phyloP scores from a whole-genome alignment of 176 grass and related monocot genomes.

The Poa pratensis region DNA sequence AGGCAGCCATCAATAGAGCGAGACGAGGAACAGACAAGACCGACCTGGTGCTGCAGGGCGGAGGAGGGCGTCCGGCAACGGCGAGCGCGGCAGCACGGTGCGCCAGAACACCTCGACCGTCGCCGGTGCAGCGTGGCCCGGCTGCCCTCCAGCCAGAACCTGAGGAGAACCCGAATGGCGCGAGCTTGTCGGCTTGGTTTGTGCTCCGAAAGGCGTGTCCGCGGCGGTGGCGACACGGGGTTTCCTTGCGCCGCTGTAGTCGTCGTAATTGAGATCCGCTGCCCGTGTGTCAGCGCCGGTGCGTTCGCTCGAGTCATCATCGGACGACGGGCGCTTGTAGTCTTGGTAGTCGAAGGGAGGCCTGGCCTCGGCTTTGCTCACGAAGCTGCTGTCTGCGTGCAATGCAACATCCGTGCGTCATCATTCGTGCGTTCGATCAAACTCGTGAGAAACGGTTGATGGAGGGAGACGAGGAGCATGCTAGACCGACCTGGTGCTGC shows the following conservation, averaged over 20 bases:
- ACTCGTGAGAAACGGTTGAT: not conserved
- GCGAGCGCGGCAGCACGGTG: conserved; percentile 37
- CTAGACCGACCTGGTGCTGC: conserved; percentile 29
- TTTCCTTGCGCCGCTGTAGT: not conserved
- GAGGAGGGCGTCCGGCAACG: conserved; percentile 45
- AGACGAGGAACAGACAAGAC: not conserved
- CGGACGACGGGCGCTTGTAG: conserved; percentile 9
- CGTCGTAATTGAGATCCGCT: not conserved
- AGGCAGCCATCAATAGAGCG: not conserved
- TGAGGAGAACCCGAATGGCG: conserved; percentile 9
- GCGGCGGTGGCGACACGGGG: not conserved
- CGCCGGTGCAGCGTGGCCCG: conserved; percentile 34
- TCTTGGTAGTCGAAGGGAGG: conserved; percentile 32
- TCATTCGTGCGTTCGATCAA: not conserved
- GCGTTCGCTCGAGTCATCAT: not conserved
- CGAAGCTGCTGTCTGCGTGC: not conserved
- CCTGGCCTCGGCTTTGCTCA: not conserved
- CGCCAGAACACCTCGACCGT: conserved; percentile 48
- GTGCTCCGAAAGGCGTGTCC: no score
- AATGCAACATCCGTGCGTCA: not conserved
- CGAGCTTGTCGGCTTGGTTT: no score
- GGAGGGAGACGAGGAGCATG: not conserved
- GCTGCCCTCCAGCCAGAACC: conserved; percentile 35
- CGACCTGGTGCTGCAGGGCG: conserved; percentile 32
- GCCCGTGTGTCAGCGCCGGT: not conserved